phyloP scores from a whole-genome alignment of 108 stramenopile genomes.

The Epithemia pelagica region DNA sequence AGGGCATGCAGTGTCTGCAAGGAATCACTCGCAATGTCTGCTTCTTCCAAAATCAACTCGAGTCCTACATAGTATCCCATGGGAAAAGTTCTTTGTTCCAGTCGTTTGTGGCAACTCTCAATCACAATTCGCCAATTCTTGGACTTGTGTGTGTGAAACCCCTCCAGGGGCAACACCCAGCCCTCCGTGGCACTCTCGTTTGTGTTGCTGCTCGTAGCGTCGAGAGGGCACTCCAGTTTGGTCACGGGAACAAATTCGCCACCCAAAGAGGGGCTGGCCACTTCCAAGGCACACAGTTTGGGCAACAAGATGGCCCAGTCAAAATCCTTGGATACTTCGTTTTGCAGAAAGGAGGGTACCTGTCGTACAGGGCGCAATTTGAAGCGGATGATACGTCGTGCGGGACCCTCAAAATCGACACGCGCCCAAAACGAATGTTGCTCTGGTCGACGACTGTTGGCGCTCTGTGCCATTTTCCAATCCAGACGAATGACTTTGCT shows the following conservation, averaged over 20 bases:
- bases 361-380: slow-evolving; percentile 21
- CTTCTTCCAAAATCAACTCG: slow-evolving; percentile 43
- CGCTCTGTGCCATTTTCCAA: too few relatives aligned
- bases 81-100: neutral
- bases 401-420: too few relatives aligned
- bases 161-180: slow-evolving; percentile 27
- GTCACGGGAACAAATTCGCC: slow-evolving; percentile 54
- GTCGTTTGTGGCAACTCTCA: neutral
- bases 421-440: too few relatives aligned
- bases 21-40: slow-evolving; percentile 39
- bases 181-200: slow-evolving; percentile 23
- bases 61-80: slow-evolving; percentile 27
- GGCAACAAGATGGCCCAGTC: slow-evolving; percentile 21
- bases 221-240: slow-evolving; percentile 13
- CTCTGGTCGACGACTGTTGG: too few relatives aligned
- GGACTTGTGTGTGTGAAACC: slow-evolving; percentile 43
- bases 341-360: slow-evolving; percentile 13
- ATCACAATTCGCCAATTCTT: slow-evolving; percentile 46
- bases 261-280: slow-evolving; percentile 35
- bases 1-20: slow-evolving; percentile 52
- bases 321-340: slow-evolving; percentile 2
- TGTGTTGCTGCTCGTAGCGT: neutral
- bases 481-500: too few relatives aligned
- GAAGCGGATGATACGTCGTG: too few relatives aligned
- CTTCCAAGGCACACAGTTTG: slow-evolving; percentile 38